Evolutionary conservation across 345 rosid genomes (phyloP).

Genomic region (Rhodamnia rubescens): DNA sequence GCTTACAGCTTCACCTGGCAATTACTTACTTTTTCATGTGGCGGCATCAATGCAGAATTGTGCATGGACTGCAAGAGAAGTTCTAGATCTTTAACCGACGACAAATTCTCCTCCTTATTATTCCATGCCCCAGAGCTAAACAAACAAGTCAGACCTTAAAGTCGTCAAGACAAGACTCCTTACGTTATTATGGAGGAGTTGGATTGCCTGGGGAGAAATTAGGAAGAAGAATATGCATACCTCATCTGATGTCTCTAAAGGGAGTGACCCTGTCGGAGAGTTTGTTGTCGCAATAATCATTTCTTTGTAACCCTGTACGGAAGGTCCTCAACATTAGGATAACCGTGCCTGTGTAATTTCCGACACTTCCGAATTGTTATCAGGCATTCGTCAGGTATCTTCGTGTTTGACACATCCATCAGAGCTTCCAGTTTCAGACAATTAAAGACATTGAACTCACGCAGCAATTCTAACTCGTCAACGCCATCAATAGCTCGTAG

Average conservation of each 20-base stretch:
- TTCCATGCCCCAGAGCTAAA: background rate
- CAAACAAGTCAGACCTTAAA: background rate
- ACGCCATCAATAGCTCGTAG: background rate
- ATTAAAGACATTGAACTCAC: background rate
- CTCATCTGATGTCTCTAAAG: background rate
- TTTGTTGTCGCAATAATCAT: background rate
- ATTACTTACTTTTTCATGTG: background rate
- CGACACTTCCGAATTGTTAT: background rate
- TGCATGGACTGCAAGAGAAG: background rate
- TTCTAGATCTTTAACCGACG: background rate
- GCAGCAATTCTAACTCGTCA: background rate
- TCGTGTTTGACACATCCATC: background rate
- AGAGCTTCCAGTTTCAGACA: background rate
- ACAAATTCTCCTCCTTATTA: background rate
- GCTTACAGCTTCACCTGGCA: background rate
- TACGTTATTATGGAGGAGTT: background rate
- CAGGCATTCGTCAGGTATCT: background rate
- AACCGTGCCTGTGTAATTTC: background rate
- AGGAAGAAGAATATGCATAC: background rate
- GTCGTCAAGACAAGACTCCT: background rate
- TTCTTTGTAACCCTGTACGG: background rate
- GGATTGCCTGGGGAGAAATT: background rate
- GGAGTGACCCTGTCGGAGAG: background rate
- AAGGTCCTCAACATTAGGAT: background rate
- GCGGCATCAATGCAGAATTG: background rate